phyloP scores from a whole-genome alignment of 108 stramenopile species.

The Cyclotella baltica region DNA sequence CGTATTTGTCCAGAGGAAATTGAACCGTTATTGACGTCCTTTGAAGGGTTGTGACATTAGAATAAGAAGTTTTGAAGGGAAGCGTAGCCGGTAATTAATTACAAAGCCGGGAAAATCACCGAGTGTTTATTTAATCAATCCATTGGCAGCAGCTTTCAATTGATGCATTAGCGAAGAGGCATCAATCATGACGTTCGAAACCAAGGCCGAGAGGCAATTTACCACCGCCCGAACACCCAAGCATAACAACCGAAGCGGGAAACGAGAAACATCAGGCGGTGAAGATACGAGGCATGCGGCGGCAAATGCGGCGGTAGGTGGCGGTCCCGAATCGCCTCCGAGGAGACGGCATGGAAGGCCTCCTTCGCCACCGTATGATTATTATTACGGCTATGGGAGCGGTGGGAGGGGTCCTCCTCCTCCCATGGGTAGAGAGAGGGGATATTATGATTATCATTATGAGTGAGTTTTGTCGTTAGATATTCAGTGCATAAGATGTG shows the following conservation, averaged over 20 bases:
- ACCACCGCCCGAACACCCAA: slow-evolving; percentile 22
- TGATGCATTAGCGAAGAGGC: neutral
- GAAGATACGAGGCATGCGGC: neutral
- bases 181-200: neutral
- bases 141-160: neutral
- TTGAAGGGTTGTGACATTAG: no score
- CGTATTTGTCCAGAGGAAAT: no score
- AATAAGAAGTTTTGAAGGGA: no score
- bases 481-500: neutral
- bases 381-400: neutral
- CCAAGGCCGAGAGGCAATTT: slow-evolving; percentile 11
- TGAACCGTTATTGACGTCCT: no score
- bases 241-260: slow-evolving; percentile 10
- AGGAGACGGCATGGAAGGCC: neutral
- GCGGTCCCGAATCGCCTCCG: neutral
- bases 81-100: no score
- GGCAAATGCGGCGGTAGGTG: neutral
- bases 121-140: neutral
- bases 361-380: slow-evolving; percentile 16
- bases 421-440: neutral
- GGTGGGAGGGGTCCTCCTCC: neutral
- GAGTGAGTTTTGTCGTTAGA: slow-evolving; percentile 15
- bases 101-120: no score
- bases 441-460: slow-evolving; percentile 14
- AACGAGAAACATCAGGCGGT: neutral